Base-by-base conservation (phyloP, 345 rosid genomes). In the Citrus unshiu region DNA sequence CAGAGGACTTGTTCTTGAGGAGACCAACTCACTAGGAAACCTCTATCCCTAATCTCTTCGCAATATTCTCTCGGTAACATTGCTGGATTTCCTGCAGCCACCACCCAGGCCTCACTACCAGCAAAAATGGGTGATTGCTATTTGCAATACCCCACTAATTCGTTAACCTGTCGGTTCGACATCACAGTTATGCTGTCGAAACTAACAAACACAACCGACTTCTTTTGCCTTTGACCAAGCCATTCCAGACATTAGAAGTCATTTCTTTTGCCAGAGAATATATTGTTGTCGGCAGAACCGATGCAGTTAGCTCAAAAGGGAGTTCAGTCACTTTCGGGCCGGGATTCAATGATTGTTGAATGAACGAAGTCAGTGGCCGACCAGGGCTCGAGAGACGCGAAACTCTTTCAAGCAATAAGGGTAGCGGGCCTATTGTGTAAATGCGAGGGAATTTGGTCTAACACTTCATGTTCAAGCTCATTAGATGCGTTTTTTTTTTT, bases 61-160 rank as follows among this genome's bases (percentile, higher is more conserved):
- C 34, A 70, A 21, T 73, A 81, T 63, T 77, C 84, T 2, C 27
- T 35, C 0, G 78, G 60, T 58, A 81, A 21, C 21, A 46, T 0
- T 0, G 54, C 51, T 0, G 57, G 4, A 19, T 73, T 74, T 0
- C 78, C 84, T 40, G 46, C 19, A 9, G 46, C 22, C 30, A 75
- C 79, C 24, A 81, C 27, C 73, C 78, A 8, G 75, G 81, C 51
- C 84, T 81, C 19, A 81, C 70, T 19, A 81, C 61, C 78, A 78
- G 77, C 40, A 77, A 72, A 24, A 81, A 81, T 7, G 75, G 62
- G 34, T 81, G 62, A 46, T 46, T 68, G 51, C 75, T 77, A 18
- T 68, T 81, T 2, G 81, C 78, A 14, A 81, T 35, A 5, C 84
- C 75, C 75, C 78, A 73, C 1, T 72, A 81, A 73, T 69, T 81